Evolutionary conservation across 2,329 filamentous ascomycete species (phyloP), one percentile per base, ranked within the genome.

Genomic region (Trichoderma oligosporum): DNA sequence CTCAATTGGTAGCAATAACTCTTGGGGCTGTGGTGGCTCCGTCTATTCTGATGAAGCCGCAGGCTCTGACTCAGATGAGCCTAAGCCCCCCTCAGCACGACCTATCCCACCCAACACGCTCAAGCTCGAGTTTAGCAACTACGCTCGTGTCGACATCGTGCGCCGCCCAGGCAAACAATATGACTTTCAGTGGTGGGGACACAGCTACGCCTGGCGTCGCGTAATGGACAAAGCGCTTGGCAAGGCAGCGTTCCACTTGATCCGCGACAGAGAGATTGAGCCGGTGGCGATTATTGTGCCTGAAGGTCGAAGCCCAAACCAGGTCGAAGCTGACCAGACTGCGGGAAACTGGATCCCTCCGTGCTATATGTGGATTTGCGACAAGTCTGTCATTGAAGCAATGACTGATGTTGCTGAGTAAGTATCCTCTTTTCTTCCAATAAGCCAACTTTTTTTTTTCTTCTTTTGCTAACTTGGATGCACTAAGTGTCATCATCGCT

Each of bases 101-200:
- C 66, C 70, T 22, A 75, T 73, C 53, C 67, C 78, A 42, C 83
- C 89, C 16, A 91, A 96, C 71, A 87, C 82, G 33, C 88, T 93
- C 70, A 89, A 91, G 73, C 82, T 99, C 31, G 93, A 97, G 70
- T 99, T 97, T 70, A 95, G 91, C 63, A 99, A 97, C 75, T 99
- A 99, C 70, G 93, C 93, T 2, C 91, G 94, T 65, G 85, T 97
- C 38, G 89, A 96, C 62, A 76, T 99, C 49, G 85, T 82, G 63
- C 84, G 89, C 49, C 85, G 83, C 63, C 77, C 80, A 42, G 79
- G 79, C 61, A 93, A 91, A 73, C 82, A 84, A 61, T 97, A 97
- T 71, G 89, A 91, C 56, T 97, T 96, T 66, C 88, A 93, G 68
- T 96, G 96, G 79, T 97, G 94, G 94, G 91, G 90, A 24, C 82